These are phyloP conservation scores for Monsonia emarginata DNA, from an alignment of 441 rosid genomes.

Conservation along the genomic window DNA sequence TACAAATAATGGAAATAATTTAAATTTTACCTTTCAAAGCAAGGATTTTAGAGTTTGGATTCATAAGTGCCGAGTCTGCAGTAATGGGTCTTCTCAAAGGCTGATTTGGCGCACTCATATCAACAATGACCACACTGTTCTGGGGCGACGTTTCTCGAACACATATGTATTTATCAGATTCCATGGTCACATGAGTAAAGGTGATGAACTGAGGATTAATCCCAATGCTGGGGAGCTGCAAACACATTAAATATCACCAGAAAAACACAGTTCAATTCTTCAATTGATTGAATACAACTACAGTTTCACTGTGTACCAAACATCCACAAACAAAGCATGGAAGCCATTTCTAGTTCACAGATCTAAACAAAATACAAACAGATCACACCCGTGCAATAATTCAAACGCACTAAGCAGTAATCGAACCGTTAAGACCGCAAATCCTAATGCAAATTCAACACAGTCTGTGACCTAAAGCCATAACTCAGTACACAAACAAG, in stretches of 20 bases:
- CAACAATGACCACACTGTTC: constrained; percentile 25
- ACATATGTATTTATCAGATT: constrained; percentile 51
- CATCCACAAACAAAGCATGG: neutral
- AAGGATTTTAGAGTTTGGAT: constrained; percentile 24
- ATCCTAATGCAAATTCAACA: neutral
- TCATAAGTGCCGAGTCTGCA: constrained; percentile 28
- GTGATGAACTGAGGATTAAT: constrained; percentile 25
- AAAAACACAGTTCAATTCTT: constrained; percentile 19
- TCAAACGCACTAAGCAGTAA: neutral
- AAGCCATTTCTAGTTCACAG: neutral
- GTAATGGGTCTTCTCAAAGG: constrained; percentile 25
- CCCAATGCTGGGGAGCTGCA: constrained; percentile 26
- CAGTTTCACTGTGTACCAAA: neutral
- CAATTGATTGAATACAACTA: neutral
- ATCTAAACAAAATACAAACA: neutral
- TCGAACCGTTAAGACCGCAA: too few relatives aligned
- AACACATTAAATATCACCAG: constrained; percentile 26
- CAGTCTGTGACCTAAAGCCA: neutral
- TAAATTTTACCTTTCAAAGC: constrained; percentile 22
- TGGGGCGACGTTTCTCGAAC: constrained; percentile 31
- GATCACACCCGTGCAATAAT: neutral
- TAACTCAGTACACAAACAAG: neutral
- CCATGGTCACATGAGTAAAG: constrained; percentile 36
- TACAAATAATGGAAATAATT: neutral
- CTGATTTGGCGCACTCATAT: constrained; percentile 26